phyloP scores from a whole-genome alignment of 805 yeast species.

The Priceomyces fermenticarens region DNA sequence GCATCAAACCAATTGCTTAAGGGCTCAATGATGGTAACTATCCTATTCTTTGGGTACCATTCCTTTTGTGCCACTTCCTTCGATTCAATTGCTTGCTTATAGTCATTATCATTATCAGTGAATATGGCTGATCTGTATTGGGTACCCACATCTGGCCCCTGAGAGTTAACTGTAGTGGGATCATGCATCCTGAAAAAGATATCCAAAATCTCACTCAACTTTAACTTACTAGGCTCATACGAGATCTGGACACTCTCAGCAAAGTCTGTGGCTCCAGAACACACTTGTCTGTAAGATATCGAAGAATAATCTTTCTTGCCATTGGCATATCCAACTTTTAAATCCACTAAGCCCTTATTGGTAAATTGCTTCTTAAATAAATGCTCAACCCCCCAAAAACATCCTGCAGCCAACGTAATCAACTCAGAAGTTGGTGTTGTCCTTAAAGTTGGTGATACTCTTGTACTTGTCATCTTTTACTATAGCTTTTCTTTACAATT shows the following conservation, averaged over 20 bases:
- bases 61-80: constrained; percentile 59
- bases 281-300: constrained; percentile 62
- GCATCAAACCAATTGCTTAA: constrained; percentile 80
- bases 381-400: constrained; percentile 90
- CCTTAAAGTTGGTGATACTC: constrained; percentile 33
- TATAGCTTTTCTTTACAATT: not conserved
- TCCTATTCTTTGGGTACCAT: constrained; percentile 70
- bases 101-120: constrained; percentile 55
- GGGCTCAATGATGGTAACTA: constrained; percentile 70
- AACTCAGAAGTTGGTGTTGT: constrained; percentile 33
- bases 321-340: constrained; percentile 88
- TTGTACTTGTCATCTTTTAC: constrained; percentile 9
- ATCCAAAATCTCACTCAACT: constrained; percentile 62
- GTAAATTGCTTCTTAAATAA: constrained; percentile 70
- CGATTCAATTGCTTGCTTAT: constrained; percentile 39
- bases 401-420: constrained; percentile 53
- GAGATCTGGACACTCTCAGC: constrained; percentile 86
- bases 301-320: constrained; percentile 55
- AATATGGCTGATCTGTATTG: constrained; percentile 88
- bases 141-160: constrained; percentile 87
- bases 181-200: constrained; percentile 92
- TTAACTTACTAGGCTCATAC: constrained; percentile 66
- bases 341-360: constrained; percentile 64
- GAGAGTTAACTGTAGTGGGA: constrained; percentile 79
- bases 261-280: constrained; percentile 67